phyloP scores from a whole-genome alignment of 352 stramenopile species.

The Globisporangium yorkense region DNA sequence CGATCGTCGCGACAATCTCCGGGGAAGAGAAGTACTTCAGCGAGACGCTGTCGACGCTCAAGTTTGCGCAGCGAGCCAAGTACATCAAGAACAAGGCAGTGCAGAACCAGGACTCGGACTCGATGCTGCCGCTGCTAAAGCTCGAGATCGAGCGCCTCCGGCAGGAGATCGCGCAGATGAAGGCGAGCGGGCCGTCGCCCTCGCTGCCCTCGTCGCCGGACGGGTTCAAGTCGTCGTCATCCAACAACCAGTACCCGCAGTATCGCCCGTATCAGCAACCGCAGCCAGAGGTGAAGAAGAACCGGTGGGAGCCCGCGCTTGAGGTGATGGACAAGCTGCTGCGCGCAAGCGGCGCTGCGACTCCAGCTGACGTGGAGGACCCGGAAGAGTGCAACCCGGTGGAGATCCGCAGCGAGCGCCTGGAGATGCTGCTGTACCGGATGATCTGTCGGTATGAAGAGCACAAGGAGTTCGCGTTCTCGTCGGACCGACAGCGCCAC shows the following conservation, averaged over 20 bases:
- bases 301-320: constrained; percentile 71
- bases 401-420: constrained; percentile 51
- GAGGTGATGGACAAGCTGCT: constrained; percentile 79
- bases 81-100: constrained; percentile 88
- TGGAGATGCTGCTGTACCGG: constrained; percentile 81
- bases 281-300: constrained; percentile 36
- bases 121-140: constrained; percentile 66
- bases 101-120: constrained; percentile 81
- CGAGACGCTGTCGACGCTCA: constrained; percentile 84
- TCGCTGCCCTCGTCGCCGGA: background rate
- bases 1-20: constrained; percentile 77
- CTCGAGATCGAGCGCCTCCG: constrained; percentile 67
- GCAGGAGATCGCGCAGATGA: constrained; percentile 46
- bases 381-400: constrained; percentile 32
- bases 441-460: constrained; percentile 86
- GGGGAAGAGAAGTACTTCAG: constrained; percentile 80
- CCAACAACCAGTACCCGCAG: constrained; percentile 6
- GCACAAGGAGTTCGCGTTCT: constrained; percentile 65
- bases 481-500: constrained; percentile 28
- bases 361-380: constrained; percentile 29
- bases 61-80: constrained; percentile 85
- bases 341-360: constrained; percentile 43
- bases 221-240: constrained; percentile 5
- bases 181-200: constrained; percentile 1
- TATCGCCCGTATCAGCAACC: constrained; percentile 6